Conservation (phyloP, 2,329 filamentous ascomycete species). For the Sphaerulina musiva region DNA sequence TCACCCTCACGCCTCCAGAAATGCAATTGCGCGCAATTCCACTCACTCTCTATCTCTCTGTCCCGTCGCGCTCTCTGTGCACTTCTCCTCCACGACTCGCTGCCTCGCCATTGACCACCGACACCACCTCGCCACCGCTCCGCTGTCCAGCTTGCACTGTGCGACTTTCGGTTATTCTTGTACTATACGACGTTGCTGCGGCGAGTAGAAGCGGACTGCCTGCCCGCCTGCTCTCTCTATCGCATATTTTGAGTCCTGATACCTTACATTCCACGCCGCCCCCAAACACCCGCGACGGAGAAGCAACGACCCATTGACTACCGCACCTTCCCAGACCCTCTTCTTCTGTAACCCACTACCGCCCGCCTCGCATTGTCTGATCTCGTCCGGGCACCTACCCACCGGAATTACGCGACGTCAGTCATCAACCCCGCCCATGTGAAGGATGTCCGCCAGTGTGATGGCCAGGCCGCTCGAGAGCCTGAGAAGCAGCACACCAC, state of each 20-base stretch:
- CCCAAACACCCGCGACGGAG: neutral
- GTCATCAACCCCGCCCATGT: conserved; percentile 10
- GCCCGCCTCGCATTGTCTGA: too few species aligned
- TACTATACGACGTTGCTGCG: neutral
- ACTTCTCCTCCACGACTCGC: neutral
- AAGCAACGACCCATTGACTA: neutral
- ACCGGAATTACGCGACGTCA: neutral
- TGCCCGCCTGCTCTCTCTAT: neutral
- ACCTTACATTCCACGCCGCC: neutral
- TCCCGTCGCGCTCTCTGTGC: neutral
- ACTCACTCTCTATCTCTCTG: neutral
- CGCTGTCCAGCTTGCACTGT: neutral
- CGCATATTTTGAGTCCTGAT: neutral
- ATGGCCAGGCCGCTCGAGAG: conserved; percentile 34
- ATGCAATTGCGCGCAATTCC: too few species aligned
- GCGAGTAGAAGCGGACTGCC: neutral
- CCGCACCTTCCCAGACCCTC: neutral
- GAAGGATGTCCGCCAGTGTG: conserved; percentile 33
- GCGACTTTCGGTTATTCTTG: neutral
- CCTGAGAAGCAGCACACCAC: conserved; percentile 39
- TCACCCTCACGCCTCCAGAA: neutral
- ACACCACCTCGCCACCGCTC: neutral
- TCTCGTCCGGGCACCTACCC: neutral
- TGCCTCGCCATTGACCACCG: conserved; percentile 2
- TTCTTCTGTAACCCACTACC: too few species aligned